Conservation (phyloP, 2,329 filamentous ascomycete genomes). For the Tricladium varicosporioides region DNA sequence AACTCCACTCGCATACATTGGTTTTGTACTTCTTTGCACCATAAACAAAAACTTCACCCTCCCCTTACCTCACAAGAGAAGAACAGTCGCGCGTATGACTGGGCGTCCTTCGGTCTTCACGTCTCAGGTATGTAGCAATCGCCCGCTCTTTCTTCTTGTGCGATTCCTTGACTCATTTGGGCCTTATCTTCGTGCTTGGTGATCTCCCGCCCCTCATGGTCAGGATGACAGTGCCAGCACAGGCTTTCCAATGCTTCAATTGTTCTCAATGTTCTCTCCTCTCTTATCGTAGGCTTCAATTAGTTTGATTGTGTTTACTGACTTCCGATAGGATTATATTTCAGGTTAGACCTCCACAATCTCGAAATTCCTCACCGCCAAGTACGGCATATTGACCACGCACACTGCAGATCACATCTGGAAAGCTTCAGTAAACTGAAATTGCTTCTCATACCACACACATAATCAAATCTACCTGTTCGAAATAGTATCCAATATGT, state of each 20-base stretch:
- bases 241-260: slow-evolving; percentile 9
- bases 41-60: slow-evolving; percentile 11
- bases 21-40: background rate
- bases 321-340: slow-evolving; percentile 64
- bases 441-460: slow-evolving; percentile 20
- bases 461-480: slow-evolving; percentile 16
- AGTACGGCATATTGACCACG: slow-evolving; percentile 15
- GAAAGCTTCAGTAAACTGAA: slow-evolving; percentile 42
- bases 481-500: slow-evolving; percentile 47
- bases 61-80: slow-evolving; percentile 7
- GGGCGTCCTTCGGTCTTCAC: slow-evolving; percentile 81
- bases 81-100: slow-evolving; percentile 70
- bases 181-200: slow-evolving; percentile 20
- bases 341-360: slow-evolving; percentile 51
- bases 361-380: slow-evolving; percentile 23
- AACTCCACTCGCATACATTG: background rate
- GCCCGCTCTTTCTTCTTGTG: slow-evolving; percentile 5
- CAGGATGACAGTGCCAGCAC: background rate
- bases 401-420: slow-evolving; percentile 39
- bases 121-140: slow-evolving; percentile 64
- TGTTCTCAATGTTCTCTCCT: slow-evolving; percentile 4
- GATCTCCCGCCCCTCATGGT: slow-evolving; percentile 11
- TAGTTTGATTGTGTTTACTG: slow-evolving; percentile 41
- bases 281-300: slow-evolving; percentile 4
- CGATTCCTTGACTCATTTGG: slow-evolving; percentile 15